Evolutionary conservation across 2,329 filamentous ascomycete genomes (phyloP).

Genomic region (Fusarium fujikuroi): DNA sequence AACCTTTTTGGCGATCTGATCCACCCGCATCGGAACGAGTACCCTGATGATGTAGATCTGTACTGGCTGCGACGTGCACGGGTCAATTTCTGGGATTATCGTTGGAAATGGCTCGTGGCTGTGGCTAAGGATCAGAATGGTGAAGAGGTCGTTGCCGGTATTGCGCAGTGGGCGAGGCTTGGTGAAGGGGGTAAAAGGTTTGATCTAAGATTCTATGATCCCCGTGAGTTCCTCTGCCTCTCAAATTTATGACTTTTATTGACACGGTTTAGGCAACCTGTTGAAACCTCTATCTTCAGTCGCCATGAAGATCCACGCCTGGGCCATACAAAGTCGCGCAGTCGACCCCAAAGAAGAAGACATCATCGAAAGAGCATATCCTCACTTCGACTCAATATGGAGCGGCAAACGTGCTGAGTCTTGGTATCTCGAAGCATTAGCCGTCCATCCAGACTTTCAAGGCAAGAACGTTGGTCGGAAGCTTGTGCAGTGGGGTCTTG

Average conservation of each 20-base stretch:
- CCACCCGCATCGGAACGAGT: constrained; percentile 48
- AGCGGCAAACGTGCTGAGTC: constrained; percentile 35
- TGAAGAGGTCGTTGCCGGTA: constrained; percentile 16
- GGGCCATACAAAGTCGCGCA: constrained; percentile 19
- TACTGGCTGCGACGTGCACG: constrained; percentile 46
- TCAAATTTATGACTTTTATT: fast-evolving
- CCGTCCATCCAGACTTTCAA: constrained; percentile 54
- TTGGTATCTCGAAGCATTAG: constrained; percentile 53
- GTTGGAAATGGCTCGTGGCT: constrained; percentile 44
- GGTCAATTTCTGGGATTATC: constrained; percentile 46
- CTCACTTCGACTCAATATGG: constrained; percentile 30
- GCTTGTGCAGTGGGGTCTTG: constrained; percentile 56
- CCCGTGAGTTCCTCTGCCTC: background rate
- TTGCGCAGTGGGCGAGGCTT: constrained; percentile 36
- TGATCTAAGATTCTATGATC: constrained; percentile 19
- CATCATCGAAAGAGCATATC: constrained; percentile 29
- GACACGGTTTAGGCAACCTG: constrained; percentile 6
- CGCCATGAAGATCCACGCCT: constrained; percentile 22
- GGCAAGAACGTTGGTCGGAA: constrained; percentile 49
- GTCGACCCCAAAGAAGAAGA: constrained; percentile 24
- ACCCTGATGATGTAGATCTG: constrained; percentile 46
- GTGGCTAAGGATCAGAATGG: constrained; percentile 31
- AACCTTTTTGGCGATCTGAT: constrained; percentile 49
- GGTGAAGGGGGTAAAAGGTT: constrained; percentile 28
- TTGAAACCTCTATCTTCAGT: constrained; percentile 29